Evolutionary conservation across 2,329 filamentous ascomycete genomes (phyloP), one percentile per base, ranked within the genome.

Genomic region (Hypoxylon sp.): DNA sequence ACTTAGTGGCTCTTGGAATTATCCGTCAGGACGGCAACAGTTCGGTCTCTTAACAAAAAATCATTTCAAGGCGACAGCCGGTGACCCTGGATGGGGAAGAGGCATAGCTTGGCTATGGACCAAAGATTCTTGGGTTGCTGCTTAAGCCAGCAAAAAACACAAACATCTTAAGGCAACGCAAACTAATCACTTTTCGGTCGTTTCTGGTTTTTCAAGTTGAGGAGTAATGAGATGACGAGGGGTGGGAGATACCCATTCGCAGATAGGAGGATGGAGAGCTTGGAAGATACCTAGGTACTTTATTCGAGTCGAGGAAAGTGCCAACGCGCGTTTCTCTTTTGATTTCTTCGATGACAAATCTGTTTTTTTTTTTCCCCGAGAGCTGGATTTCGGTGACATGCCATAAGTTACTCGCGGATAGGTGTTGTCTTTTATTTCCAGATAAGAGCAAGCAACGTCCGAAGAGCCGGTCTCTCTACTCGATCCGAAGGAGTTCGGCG

Each of bases 101-200:
- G 65, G 60, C 61, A 65, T 69, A 72, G 65, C 65, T 74, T 74
- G 73, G 70, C 73, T 74, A 75, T 71, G 44, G 55, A 50, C 63
- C 65, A 26, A 52, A 60, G 54, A 26, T 68, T 71, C 67, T 70
- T 70, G 61, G 52, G 66, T 68, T 68, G 53, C 65, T 68, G 52
- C 24, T 46, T 67, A 19, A 50, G 22, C 59, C 54, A 50, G 58
- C 48, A 51, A 59, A 70, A 65, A 57, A 68, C 50, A 66, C 53
- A 19, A 48, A 53, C 51, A 44, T 56, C 39, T 39, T 54, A 48
- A 42, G 1, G 24, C 47, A 60, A 24, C 44, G 29, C 53, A 63
- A 50, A 62, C 39, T 64, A 65, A 71, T 71, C 35, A 48, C 33
- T 67, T 70, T 63, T 63, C 57, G 60, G 55, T 65, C 52, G 24